Conservation (phyloP, 306 rosid genomes). For the Quercus bicolor region DNA sequence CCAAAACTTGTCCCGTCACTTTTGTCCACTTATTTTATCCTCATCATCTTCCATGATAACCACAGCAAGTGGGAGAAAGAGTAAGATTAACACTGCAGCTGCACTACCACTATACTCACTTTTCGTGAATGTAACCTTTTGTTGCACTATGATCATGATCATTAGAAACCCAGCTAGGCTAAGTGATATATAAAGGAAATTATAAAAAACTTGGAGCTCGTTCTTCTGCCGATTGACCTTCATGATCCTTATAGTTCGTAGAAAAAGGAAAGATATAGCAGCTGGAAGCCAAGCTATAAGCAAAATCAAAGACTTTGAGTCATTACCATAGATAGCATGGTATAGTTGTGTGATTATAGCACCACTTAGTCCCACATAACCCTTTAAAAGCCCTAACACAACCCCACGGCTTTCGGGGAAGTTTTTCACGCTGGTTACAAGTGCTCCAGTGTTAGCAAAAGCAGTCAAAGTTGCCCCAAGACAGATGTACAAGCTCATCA, state of each 20-base stretch:
- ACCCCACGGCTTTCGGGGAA: conserved; percentile 63
- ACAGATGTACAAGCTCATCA: conserved; percentile 63
- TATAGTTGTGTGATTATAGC: conserved; percentile 69
- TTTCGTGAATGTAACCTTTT: conserved; percentile 25
- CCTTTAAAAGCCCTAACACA: conserved; percentile 59
- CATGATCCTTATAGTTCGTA: conserved; percentile 46
- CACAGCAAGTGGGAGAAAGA: conserved; percentile 52
- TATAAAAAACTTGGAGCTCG: conserved; percentile 57
- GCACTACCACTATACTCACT: conserved; percentile 51
- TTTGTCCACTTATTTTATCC: too few species aligned
- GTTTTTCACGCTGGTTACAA: conserved; percentile 70
- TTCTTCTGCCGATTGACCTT: conserved; percentile 31
- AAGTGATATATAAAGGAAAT: conserved; percentile 54
- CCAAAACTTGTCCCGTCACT: too few species aligned
- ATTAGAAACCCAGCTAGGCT: conserved; percentile 58
- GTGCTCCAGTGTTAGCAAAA: conserved; percentile 70
- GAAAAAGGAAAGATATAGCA: conserved; percentile 49
- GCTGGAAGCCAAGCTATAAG: conserved; percentile 75
- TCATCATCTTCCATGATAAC: conserved; percentile 55
- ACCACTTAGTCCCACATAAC: conserved; percentile 67
- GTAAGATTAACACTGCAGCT: conserved; percentile 37
- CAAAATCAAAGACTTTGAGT: conserved; percentile 44
- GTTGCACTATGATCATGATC: conserved; percentile 49
- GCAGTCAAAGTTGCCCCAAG: conserved; percentile 68
- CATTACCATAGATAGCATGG: conserved; percentile 49